Evolutionary conservation across 1,284 basidiomycete genomes (phyloP).

Genomic region (Boletus smithii): DNA sequence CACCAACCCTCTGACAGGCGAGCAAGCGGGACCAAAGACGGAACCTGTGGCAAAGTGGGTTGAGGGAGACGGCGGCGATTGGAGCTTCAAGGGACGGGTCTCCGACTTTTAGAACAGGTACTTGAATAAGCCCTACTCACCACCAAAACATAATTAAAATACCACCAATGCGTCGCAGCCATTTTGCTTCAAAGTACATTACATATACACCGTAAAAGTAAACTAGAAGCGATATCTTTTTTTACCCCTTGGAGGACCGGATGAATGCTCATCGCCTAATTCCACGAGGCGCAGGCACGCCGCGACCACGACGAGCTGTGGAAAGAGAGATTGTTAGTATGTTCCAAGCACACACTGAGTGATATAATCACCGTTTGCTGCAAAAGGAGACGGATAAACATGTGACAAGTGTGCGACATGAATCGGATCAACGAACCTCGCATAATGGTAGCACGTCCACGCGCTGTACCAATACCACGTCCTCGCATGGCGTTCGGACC

Average conservation of each 20-base stretch:
- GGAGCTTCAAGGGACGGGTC: slow-evolving; percentile 81
- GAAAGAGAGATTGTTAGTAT: slow-evolving; percentile 13
- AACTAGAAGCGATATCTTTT: slow-evolving; percentile 13
- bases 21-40: slow-evolving; percentile 71
- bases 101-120: slow-evolving; percentile 64
- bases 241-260: background rate
- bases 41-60: slow-evolving; percentile 68
- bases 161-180: background rate
- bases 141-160: background rate
- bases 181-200: slow-evolving; percentile 8
- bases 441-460: slow-evolving; percentile 96
- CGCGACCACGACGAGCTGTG: slow-evolving; percentile 79
- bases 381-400: slow-evolving; percentile 21
- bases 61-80: slow-evolving; percentile 64
- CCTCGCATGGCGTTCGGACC: slow-evolving; percentile 99
- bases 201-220: slow-evolving; percentile 16
- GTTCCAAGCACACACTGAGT: background rate
- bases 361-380: slow-evolving; percentile 58
- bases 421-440: slow-evolving; percentile 55
- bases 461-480: slow-evolving; percentile 96
- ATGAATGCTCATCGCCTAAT: slow-evolving; percentile 60
- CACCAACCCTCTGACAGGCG: slow-evolving; percentile 70
- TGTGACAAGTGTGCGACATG: slow-evolving; percentile 1
- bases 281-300: slow-evolving; percentile 68
- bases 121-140: background rate